These are phyloP conservation scores for Boletellus ananas DNA, from an alignment of 768 basidiomycete species.

Conservation along the genomic window DNA sequence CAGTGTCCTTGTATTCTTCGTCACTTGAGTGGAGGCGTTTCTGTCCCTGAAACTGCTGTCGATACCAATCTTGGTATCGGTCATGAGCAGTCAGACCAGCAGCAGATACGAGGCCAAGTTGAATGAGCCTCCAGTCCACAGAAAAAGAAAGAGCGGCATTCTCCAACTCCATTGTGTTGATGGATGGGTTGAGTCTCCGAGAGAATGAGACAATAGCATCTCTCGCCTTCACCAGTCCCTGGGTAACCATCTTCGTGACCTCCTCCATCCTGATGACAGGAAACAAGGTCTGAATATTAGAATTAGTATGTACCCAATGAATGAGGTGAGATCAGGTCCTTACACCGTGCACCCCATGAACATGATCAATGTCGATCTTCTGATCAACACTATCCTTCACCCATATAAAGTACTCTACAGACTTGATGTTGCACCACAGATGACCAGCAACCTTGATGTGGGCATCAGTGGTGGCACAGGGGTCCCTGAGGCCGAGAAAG, in stretches of 20 bases:
- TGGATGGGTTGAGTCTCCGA: neutral
- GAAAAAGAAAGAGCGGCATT: neutral
- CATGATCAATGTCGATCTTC: neutral
- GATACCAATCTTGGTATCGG: neutral
- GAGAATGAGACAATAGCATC: neutral
- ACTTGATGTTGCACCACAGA: neutral
- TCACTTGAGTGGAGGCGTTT: neutral
- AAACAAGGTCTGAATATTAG: neutral
- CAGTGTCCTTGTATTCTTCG: neutral
- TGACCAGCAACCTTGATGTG: neutral
- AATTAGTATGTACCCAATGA: neutral
- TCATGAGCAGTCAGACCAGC: neutral
- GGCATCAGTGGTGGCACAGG: neutral
- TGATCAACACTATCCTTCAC: neutral
- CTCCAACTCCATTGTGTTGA: neutral
- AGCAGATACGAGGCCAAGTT: neutral
- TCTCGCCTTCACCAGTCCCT: neutral
- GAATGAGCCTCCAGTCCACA: neutral
- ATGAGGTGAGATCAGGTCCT: no score
- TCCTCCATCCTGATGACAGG: neutral
- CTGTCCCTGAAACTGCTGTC: neutral
- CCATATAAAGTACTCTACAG: slow-evolving; percentile 4
- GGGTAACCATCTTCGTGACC: neutral
- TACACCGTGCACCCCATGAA: neutral
- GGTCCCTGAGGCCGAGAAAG: neutral